Conservation (phyloP, 2,329 filamentous ascomycete species). For the Fusarium proliferatum region DNA sequence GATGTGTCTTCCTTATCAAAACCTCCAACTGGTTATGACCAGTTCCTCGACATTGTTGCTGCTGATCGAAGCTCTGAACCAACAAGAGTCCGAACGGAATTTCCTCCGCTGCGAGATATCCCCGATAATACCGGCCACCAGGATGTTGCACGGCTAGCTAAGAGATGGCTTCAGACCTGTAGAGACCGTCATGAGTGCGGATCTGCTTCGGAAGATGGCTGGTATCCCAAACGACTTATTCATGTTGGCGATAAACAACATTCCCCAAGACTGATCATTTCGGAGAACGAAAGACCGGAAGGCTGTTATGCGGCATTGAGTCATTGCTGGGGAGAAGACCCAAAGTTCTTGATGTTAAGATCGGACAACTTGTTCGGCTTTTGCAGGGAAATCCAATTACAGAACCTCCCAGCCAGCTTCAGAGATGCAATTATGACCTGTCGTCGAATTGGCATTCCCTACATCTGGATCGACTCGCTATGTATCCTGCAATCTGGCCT, state of each 20-base stretch:
- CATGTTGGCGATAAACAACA: not conserved
- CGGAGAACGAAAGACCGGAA: not conserved
- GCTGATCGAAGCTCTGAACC: not conserved
- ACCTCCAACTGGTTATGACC: not conserved
- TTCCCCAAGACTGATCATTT: not conserved
- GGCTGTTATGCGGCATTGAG: not conserved
- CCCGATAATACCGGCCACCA: not conserved
- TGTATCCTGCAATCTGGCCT: not conserved
- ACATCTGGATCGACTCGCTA: constrained; percentile 9
- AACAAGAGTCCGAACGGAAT: not conserved
- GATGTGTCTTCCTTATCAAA: not conserved
- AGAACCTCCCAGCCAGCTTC: not conserved
- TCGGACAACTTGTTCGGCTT: not conserved
- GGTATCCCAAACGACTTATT: not conserved
- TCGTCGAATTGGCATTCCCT: not conserved
- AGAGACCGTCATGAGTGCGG: not conserved
- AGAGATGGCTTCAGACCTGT: not conserved
- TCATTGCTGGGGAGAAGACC: not conserved
- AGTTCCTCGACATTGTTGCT: fast-evolving
- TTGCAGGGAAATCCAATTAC: fast-evolving
- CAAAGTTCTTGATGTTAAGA: not conserved
- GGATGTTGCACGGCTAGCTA: not conserved
- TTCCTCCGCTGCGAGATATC: not conserved
- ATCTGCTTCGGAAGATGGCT: not conserved
- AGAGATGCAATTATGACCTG: not conserved